These are phyloP conservation scores for Hyphopichia homilentoma DNA, from an alignment of 805 yeast species.

Conservation along the genomic window DNA sequence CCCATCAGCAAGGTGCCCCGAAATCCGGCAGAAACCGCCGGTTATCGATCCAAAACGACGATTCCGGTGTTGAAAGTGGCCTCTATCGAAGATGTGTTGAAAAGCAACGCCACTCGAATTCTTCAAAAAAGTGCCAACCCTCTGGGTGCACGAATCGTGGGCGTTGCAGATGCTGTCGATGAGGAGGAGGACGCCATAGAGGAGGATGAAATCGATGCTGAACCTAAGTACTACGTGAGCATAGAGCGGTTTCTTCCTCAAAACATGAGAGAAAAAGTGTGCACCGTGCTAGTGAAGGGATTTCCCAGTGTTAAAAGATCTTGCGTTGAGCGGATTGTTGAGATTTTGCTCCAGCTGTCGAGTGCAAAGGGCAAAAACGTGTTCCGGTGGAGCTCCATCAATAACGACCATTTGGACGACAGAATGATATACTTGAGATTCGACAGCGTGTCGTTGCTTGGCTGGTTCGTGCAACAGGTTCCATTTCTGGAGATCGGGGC, in stretches of 20 bases:
- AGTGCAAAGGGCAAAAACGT: constrained; percentile 3
- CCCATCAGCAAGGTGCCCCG: too few relatives aligned
- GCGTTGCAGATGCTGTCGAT: background rate
- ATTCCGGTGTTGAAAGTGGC: background rate
- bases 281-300: constrained; percentile 27
- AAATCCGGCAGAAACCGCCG: too few relatives aligned
- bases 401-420: constrained; percentile 27
- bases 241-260: constrained; percentile 27
- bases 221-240: constrained; percentile 16
- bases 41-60: too few relatives aligned
- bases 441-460: constrained; percentile 9
- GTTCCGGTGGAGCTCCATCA: constrained; percentile 33
- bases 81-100: background rate
- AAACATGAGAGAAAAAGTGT: constrained; percentile 32
- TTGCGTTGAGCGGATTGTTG: constrained; percentile 31
- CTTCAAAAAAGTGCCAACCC: too few relatives aligned
- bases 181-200: constrained; percentile 8
- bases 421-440: constrained; percentile 32
- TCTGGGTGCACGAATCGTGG: too few relatives aligned
- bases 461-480: constrained; percentile 9
- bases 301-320: constrained; percentile 27
- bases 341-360: constrained; percentile 10
- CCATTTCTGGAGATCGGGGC: background rate
- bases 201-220: constrained; percentile 13
- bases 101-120: background rate